phyloP scores from a whole-genome alignment of 1,284 basidiomycete species.

The Ganoderma resinaceum region DNA sequence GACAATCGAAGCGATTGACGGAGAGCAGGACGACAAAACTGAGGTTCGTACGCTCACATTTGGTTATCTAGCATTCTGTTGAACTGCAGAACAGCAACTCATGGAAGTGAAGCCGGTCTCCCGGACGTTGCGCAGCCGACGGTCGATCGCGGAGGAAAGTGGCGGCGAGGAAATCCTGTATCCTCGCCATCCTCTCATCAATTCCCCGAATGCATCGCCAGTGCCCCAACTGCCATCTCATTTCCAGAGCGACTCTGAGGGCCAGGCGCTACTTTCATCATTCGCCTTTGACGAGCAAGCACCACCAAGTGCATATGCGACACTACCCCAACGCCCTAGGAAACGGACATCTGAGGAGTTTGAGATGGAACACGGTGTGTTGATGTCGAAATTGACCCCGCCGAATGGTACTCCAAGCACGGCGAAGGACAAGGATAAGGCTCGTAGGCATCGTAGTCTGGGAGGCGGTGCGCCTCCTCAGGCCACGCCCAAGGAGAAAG shows the following conservation, averaged over 20 bases:
- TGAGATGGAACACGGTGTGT: constrained; percentile 73
- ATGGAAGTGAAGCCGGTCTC: constrained; percentile 49
- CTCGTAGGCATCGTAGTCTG: constrained; percentile 77
- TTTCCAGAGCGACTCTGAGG: constrained; percentile 10
- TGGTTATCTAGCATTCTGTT: constrained; percentile 1
- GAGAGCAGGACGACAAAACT: constrained; percentile 72
- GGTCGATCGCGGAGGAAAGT: constrained; percentile 78
- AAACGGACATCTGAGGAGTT: constrained; percentile 86
- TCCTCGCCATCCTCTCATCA: constrained; percentile 61
- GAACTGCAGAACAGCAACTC: constrained; percentile 34
- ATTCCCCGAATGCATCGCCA: constrained; percentile 34
- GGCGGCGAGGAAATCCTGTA: constrained; percentile 86
- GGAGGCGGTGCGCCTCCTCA: constrained; percentile 57
- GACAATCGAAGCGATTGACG: constrained; percentile 87
- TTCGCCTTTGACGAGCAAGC: constrained; percentile 19
- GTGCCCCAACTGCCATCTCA: constrained; percentile 25
- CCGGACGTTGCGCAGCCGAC: constrained; percentile 59
- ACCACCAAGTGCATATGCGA: constrained; percentile 64
- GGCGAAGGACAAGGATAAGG: constrained; percentile 57
- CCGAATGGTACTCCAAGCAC: constrained; percentile 39
- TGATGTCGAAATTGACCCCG: constrained; percentile 56
- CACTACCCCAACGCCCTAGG: constrained; percentile 62
- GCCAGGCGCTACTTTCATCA: constrained; percentile 10
- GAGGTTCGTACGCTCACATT: constrained; percentile 52
- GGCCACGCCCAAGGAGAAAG: constrained; percentile 51